These are phyloP conservation scores for Hemisphaericaspora subhashii DNA, from an alignment of 1,139 yeast species.

Conservation along the genomic window DNA sequence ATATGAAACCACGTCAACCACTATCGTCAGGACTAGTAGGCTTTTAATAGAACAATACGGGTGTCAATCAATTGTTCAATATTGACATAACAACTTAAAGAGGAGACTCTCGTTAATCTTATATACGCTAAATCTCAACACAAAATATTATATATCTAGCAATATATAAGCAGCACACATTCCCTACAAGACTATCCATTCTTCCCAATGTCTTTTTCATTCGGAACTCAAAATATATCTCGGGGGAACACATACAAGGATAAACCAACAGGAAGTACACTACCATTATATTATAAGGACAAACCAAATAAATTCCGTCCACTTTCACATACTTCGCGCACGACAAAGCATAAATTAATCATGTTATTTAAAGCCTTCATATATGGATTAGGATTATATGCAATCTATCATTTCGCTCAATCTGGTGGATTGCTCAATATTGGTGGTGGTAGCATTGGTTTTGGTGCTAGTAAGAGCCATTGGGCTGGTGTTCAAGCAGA, in stretches of 20 bases:
- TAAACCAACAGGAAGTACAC: constrained; percentile 15
- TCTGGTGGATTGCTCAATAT: not conserved
- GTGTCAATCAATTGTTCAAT: too few relatives aligned
- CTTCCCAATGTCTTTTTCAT: constrained; percentile 14
- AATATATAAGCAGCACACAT: too few relatives aligned
- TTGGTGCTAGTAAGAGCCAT: constrained; percentile 7
- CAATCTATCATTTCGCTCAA: constrained; percentile 25
- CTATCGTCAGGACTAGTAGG: too few relatives aligned
- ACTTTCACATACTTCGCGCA: not conserved
- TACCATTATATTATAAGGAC: constrained; percentile 34
- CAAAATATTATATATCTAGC: too few relatives aligned
- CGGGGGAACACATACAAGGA: constrained; percentile 15
- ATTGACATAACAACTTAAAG: too few relatives aligned
- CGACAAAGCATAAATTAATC: constrained; percentile 15
- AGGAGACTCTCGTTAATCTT: too few relatives aligned
- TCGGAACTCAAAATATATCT: constrained; percentile 12
- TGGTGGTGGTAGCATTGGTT: not conserved
- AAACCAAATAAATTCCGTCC: constrained; percentile 22
- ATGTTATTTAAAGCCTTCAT: constrained; percentile 49
- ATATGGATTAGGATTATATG: constrained; percentile 38
- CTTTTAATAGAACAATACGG: too few relatives aligned
- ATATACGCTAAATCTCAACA: too few relatives aligned
- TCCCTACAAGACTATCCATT: too few relatives aligned
- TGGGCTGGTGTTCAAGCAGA: constrained; percentile 53
- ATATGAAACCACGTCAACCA: too few relatives aligned